Evolutionary conservation across 2,329 filamentous ascomycete genomes (phyloP).

Genomic region (Tympanopsis confertula): DNA sequence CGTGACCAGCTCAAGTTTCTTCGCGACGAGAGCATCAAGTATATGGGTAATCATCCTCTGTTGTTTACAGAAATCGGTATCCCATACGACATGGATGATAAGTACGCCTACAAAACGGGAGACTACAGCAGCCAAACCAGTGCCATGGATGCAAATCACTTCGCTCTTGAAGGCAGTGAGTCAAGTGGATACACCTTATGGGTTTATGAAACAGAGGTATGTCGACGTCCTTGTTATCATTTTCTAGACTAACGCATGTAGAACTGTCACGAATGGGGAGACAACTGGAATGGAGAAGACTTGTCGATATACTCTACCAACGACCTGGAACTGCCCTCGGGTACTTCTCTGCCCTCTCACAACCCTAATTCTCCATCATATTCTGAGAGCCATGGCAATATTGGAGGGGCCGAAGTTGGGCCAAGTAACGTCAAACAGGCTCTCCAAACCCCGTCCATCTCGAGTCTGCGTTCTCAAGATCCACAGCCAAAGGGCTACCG

Average conservation of each 20-base stretch:
- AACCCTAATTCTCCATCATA: not conserved
- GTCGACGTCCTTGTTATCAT: not conserved
- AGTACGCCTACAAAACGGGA: conserved; percentile 8
- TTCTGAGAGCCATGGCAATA: not conserved
- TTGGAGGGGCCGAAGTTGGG: not conserved
- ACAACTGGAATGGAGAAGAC: conserved; percentile 13
- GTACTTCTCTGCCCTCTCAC: not conserved
- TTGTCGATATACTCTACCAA: conserved; percentile 10
- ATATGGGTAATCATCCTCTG: conserved; percentile 5
- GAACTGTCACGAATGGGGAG: conserved; percentile 12
- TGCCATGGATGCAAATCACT: conserved; percentile 8
- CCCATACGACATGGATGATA: conserved; percentile 10
- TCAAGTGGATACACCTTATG: not conserved
- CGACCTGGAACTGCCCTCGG: not conserved
- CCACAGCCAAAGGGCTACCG: not conserved
- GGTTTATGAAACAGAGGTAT: not conserved
- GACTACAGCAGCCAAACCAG: conserved; percentile 10
- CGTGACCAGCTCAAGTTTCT: conserved; percentile 9
- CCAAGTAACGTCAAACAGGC: not conserved
- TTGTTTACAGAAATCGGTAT: conserved; percentile 11
- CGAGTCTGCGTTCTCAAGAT: not conserved
- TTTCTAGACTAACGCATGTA: not conserved
- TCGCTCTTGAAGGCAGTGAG: not conserved
- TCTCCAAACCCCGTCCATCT: not conserved
- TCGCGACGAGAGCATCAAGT: conserved; percentile 4